phyloP scores from a whole-genome alignment of 352 stramenopile genomes.

The Globisporangium parvum region DNA sequence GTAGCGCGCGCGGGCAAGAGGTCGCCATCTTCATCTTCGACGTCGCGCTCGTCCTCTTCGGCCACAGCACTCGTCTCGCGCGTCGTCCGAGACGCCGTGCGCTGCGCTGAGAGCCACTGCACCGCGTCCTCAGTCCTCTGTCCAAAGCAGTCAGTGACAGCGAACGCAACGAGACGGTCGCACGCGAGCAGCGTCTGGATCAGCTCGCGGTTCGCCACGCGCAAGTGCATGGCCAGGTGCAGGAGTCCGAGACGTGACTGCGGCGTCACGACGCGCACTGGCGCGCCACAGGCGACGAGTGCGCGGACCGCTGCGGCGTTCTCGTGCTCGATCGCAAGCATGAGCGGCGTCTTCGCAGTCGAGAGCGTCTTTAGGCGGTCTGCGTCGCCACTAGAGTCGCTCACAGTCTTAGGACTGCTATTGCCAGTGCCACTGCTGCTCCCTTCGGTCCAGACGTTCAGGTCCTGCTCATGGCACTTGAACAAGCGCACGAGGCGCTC shows the following conservation, averaged over 20 bases:
- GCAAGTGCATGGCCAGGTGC: conserved; percentile 28
- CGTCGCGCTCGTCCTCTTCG: conserved; percentile 6
- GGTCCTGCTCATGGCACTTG: conserved; percentile 34
- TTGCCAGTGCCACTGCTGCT: background rate
- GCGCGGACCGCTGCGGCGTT: conserved; percentile 42
- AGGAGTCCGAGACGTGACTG: conserved; percentile 40
- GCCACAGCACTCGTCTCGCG: conserved; percentile 9
- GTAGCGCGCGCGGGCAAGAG: background rate
- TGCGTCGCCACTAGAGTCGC: background rate
- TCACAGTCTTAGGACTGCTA: background rate
- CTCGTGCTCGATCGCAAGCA: conserved; percentile 44
- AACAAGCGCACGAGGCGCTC: conserved; percentile 40
- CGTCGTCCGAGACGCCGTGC: conserved; percentile 1
- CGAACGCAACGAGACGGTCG: conserved; percentile 8
- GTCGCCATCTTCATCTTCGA: background rate
- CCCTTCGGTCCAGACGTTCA: conserved; percentile 63
- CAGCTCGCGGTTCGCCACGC: conserved; percentile 11
- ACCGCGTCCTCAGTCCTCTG: conserved; percentile 27
- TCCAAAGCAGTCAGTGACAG: conserved; percentile 31
- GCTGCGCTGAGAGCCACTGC: conserved; percentile 6
- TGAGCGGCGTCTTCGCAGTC: conserved; percentile 35
- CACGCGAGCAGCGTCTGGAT: conserved; percentile 10
- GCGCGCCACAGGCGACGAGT: conserved; percentile 39
- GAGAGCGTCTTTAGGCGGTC: conserved; percentile 7
- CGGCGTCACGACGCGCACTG: conserved; percentile 36